Percentiles rank a stretch among this genome's conserved stretches.
Evolutionary conservation across 106 monocot species (phyloP).

Genomic region (Posidonia australis): DNA sequence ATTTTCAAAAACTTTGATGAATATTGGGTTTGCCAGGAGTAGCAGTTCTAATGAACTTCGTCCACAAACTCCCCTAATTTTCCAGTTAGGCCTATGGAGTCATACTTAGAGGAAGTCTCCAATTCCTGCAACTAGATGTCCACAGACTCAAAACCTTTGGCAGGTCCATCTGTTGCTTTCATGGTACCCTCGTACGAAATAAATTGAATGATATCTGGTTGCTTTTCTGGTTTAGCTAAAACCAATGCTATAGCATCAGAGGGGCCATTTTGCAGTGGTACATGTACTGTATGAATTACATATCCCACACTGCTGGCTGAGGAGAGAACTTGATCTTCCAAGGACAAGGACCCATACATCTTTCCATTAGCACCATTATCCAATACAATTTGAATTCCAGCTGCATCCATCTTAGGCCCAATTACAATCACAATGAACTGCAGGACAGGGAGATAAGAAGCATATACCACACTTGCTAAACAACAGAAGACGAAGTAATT

Average conservation of each 20-base stretch:
- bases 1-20: too few species aligned
- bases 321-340: constrained; percentile 17
- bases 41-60: constrained; percentile 15
- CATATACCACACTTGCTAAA: too few species aligned
- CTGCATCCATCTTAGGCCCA: constrained; percentile 7
- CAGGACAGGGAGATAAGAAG: neutral
- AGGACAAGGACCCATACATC: constrained; percentile 12
- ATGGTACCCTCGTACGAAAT: constrained; percentile 33
- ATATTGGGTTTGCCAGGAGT: constrained; percentile 32
- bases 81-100: constrained; percentile 34
- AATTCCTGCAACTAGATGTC: constrained; percentile 25
- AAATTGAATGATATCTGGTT: constrained; percentile 24
- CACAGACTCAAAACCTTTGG: constrained; percentile 16
- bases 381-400: constrained; percentile 12
- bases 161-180: constrained; percentile 26
- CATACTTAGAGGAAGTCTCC: constrained; percentile 14
- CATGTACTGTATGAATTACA: constrained; percentile 20
- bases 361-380: constrained; percentile 37
- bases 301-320: constrained; percentile 10
- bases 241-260: constrained; percentile 35
- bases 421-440: constrained; percentile 36
- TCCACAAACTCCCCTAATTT: constrained; percentile 20
- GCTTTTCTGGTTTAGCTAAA: neutral
- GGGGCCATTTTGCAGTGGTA: constrained; percentile 34
- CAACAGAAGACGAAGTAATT: neutral